These are phyloP conservation scores for Colletotrichum lupini DNA, from an alignment of 2,329 filamentous ascomycete genomes.

Conservation along the genomic window DNA sequence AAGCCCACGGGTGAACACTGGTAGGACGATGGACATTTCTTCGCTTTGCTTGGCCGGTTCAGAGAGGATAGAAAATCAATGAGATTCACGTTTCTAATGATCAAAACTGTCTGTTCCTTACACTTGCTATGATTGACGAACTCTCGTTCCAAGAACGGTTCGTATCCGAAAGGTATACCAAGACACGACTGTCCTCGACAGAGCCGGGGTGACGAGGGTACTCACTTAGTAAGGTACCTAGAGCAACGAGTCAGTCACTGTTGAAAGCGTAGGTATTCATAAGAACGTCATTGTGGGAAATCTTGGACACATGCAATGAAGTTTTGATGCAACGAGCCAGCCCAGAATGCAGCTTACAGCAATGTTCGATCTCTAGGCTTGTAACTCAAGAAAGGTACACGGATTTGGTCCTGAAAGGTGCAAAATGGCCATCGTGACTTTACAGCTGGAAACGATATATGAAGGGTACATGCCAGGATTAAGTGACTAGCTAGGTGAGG, in stretches of 20 bases:
- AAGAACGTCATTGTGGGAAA: conserved; percentile 17
- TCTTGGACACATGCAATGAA: neutral
- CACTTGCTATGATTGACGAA: neutral
- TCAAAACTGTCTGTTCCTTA: too few species aligned
- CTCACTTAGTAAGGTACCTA: neutral
- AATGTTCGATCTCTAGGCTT: neutral
- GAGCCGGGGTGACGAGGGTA: neutral
- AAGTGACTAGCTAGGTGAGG: neutral
- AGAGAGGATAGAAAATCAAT: conserved; percentile 32
- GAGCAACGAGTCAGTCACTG: conserved; percentile 6
- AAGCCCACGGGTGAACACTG: conserved; percentile 18
- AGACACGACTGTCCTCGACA: neutral
- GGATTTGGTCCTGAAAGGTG: neutral
- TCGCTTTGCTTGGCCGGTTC: conserved; percentile 24
- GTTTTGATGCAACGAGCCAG: neutral
- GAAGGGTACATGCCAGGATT: neutral
- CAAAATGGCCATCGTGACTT: neutral
- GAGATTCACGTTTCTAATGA: conserved; percentile 34
- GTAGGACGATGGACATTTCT: conserved; percentile 26
- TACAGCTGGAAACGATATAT: neutral
- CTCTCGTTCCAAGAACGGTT: neutral
- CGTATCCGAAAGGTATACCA: neutral
- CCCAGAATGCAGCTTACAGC: neutral
- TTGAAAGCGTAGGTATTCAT: neutral
- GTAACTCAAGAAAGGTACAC: neutral